Base-by-base conservation (phyloP, 139 green algal genomes). In the Closterium sp. region DNA sequence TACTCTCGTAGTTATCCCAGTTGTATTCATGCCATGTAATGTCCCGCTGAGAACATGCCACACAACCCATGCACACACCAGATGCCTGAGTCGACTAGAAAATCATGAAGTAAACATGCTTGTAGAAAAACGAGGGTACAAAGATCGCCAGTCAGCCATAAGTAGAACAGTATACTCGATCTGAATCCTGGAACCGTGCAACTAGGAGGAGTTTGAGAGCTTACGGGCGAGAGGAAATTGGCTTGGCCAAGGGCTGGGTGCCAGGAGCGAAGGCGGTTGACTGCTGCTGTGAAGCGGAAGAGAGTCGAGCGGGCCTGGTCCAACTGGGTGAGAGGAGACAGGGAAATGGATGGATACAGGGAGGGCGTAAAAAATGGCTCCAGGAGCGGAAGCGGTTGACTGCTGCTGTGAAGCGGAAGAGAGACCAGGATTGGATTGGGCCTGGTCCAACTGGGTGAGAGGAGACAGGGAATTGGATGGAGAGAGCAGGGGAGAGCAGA, bases 11-110 rank as follows among this genome's bases (percentile, higher is more conserved):
- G 94, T 99, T 97, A 93, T 97, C 95, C 98, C 98, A 99, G 94
- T 98, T 96, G 93, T 97, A 92, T 93, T 99, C 98, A 93, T 99
- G 98, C 98, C 98, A 99, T 1, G 97, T 98, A 89, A 99, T 96
- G 95, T 99, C 98, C 4, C 92, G 42, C 10, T 96, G 86, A 4
- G 7, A 24, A 19, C 11, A n/a, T 19, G 24, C 86, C 84, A 87
- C 84, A 29, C 9, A 70, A 42, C 34, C 6, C 34, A 42, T 42
- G 34, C 34, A 42, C 34, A 42, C 34, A 42, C n/a, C n/a, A n/a
- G n/a, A n/a, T n/a, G n/a, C n/a, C n/a, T n/a, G n/a, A n/a, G n/a
- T n/a, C n/a, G n/a, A n/a, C n/a, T n/a, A n/a, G n/a, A n/a, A n/a
- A n/a, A n/a, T n/a, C n/a, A n/a, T n/a, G n/a, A n/a, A n/a, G n/a